phyloP scores from a whole-genome alignment of 305 asterid species.

The Fraxinus platypoda region DNA sequence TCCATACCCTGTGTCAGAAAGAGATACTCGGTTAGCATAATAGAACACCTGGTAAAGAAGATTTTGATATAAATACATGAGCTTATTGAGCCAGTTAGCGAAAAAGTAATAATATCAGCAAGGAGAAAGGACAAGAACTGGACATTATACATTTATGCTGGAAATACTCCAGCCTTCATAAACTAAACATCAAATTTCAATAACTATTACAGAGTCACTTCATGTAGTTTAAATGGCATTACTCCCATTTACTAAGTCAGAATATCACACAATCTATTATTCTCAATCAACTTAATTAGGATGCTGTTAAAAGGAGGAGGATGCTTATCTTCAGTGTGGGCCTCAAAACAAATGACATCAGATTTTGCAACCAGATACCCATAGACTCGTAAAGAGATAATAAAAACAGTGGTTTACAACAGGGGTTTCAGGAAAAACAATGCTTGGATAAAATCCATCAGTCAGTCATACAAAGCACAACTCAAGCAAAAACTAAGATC shows the following conservation, averaged over 20 bases:
- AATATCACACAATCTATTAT: not conserved
- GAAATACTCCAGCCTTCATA: not conserved
- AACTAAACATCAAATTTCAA: not conserved
- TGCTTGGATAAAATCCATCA: not conserved
- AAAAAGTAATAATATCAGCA: not conserved
- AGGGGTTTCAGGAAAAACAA: not conserved
- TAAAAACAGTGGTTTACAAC: not conserved
- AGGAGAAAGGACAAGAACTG: not conserved
- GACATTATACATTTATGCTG: not conserved
- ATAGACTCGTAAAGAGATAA: not conserved
- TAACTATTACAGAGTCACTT: not conserved
- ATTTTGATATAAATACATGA: not conserved
- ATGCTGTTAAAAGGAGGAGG: not conserved
- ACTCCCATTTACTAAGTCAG: not conserved
- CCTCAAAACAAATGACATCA: not conserved
- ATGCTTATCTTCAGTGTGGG: not conserved
- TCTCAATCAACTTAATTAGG: not conserved
- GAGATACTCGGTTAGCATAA: not conserved
- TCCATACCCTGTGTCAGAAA: slow-evolving; percentile 69
- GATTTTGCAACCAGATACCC: not conserved
- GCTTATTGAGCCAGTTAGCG: not conserved
- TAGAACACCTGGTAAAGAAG: not conserved
- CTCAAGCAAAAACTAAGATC: not conserved
- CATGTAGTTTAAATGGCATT: not conserved
- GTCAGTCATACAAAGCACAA: not conserved